phyloP scores from a whole-genome alignment of 208 protist genomes.

The Leishmania mexicana region DNA sequence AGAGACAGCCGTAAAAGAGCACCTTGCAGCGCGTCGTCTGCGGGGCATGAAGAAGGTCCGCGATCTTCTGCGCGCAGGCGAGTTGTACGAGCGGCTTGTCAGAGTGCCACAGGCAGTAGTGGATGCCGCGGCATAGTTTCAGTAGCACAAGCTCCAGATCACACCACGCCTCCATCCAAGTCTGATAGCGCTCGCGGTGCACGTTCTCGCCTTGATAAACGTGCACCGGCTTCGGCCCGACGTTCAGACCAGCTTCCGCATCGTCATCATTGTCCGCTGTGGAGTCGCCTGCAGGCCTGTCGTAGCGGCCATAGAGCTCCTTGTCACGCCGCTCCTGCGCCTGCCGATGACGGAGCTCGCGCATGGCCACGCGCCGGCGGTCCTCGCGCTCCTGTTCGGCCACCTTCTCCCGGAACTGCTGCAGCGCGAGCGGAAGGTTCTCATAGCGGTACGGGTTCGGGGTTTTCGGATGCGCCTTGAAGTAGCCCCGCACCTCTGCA shows the following conservation, averaged over 20 bases:
- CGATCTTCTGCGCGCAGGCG: constrained; percentile 78
- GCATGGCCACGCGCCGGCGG: constrained; percentile 38
- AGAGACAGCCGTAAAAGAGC: constrained; percentile 73
- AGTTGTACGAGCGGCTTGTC: constrained; percentile 93
- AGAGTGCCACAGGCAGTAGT: constrained; percentile 92
- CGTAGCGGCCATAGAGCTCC: constrained; percentile 44
- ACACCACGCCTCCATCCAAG: constrained; percentile 70
- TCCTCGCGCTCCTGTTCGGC: constrained; percentile 34
- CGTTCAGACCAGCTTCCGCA: constrained; percentile 26
- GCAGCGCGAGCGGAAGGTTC: constrained; percentile 51
- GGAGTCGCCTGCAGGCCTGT: constrained; percentile 13
- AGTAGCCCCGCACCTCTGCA: constrained; percentile 40
- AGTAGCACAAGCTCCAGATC: constrained; percentile 83
- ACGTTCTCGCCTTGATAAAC: constrained; percentile 35
- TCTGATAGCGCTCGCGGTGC: constrained; percentile 53
- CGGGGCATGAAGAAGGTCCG: constrained; percentile 55
- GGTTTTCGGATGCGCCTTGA: constrained; percentile 43
- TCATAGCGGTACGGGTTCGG: constrained; percentile 62
- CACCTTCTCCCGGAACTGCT: constrained; percentile 43
- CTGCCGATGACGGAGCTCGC: constrained; percentile 33
- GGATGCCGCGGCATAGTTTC: constrained; percentile 86
- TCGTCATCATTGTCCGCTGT: constrained; percentile 33
- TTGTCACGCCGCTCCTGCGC: constrained; percentile 39
- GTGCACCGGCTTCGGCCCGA: constrained; percentile 27
- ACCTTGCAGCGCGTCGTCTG: constrained; percentile 50